These are phyloP conservation scores for Penicillium pancosmium DNA, from an alignment of 495 filamentous ascomycete species.

Conservation along the genomic window DNA sequence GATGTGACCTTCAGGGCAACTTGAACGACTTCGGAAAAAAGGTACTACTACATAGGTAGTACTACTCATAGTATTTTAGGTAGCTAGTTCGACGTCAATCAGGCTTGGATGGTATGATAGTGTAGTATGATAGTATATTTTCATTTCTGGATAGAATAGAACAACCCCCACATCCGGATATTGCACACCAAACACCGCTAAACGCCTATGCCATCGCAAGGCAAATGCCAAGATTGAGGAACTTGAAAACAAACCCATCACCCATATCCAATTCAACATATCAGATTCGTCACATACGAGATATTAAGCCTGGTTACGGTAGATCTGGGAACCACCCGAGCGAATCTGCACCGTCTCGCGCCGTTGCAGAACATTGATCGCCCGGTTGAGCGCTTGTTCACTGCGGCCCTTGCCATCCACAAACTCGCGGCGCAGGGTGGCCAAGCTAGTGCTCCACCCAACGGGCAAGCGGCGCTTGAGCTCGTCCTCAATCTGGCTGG, in stretches of 20 bases:
- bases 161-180: constrained; percentile 10
- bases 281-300: constrained; percentile 24
- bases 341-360: constrained; percentile 91
- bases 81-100: no score
- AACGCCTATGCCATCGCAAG: constrained; percentile 23
- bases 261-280: constrained; percentile 29
- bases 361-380: constrained; percentile 82
- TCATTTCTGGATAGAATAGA: neutral
- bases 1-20: no score
- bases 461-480: constrained; percentile 85
- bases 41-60: no score
- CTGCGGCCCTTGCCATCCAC: constrained; percentile 84
- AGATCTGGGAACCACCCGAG: constrained; percentile 86
- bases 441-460: constrained; percentile 90
- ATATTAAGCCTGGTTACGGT: constrained; percentile 67
- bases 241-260: constrained; percentile 16
- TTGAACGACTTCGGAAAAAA: no score
- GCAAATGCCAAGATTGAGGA: constrained; percentile 21
- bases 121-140: neutral
- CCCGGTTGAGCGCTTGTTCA: constrained; percentile 82
- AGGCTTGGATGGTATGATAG: neutral
- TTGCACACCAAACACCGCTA: constrained; percentile 27
- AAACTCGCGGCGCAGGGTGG: constrained; percentile 85
- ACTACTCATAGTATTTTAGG: no score
- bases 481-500: constrained; percentile 86